Evolutionary conservation across 331 rosid genomes (phyloP), one percentile per base, ranked within the genome.

Genomic region (Saraca asoca): DNA sequence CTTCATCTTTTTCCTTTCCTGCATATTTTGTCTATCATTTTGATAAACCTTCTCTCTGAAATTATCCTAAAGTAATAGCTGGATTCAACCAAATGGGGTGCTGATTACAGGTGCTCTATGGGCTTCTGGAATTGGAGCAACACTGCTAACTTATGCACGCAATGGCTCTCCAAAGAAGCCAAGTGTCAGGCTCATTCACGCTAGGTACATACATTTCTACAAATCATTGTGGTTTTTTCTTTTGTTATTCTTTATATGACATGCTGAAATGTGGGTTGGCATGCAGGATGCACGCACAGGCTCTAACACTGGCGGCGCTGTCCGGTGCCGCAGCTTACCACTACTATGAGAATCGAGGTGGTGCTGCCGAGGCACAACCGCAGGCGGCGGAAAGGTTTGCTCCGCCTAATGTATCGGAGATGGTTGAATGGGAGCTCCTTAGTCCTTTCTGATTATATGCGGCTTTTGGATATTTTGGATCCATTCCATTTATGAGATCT

Each of bases 211-310:
- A 0, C 33, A 20, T 4, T 8, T 51, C 4, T 77, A 44, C n/a
- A n/a, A n/a, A n/a, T n/a, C n/a, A n/a, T n/a, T n/a, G n/a, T n/a
- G n/a, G n/a, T n/a, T n/a, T n/a, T n/a, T n/a, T n/a, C n/a, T 66
- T 81, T 24, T 6, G 4, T 31, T 2, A 3, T 1, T 50, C 12
- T 50, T 18, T 9, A 14, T 11, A 7, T 38, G 16, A 1, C 39
- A n/a, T 42, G 17, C 53, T 13, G 29, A 48, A 6, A 15, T 48
- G 0, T 49, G 12, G 5, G 6, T 61, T 53, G 34, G 5, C 79
- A 85, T 44, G 38, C 19, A 90, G 97, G 70, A 80, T 92, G 84
- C 95, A 92, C 35, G 87, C 98, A 0, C 98, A 92, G 66, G 96
- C 98, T 2, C 62, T 92, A 41, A 92, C 95, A 12, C 62, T 92